Evolutionary conservation across 2,329 filamentous ascomycete species (phyloP).

Genomic region (Fusarium nurragi): DNA sequence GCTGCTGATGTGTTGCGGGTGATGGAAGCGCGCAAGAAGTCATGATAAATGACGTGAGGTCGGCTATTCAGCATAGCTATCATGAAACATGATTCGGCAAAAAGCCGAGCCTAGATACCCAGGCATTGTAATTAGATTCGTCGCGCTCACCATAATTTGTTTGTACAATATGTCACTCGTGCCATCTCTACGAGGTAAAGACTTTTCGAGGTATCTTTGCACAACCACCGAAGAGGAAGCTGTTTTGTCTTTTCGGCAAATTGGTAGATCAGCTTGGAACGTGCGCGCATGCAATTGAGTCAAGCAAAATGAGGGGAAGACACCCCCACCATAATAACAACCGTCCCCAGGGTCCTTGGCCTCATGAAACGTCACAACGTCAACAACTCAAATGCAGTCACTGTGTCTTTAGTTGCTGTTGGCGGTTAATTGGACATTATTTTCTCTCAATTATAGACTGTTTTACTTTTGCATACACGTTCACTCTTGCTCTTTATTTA

Average conservation of each 20-base stretch:
- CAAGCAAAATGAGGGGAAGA: conserved; percentile 33
- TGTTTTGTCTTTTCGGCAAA: conserved; percentile 11
- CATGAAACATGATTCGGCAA: conserved; percentile 23
- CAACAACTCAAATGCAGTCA: conserved; percentile 24
- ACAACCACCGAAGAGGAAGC: conserved; percentile 23
- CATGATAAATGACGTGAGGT: conserved; percentile 28
- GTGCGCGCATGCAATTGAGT: conserved; percentile 5
- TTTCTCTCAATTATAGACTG: not conserved
- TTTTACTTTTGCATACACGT: not conserved
- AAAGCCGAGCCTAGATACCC: conserved; percentile 16
- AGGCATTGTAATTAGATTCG: not conserved
- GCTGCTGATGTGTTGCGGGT: conserved; percentile 82
- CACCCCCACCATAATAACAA: conserved; percentile 36
- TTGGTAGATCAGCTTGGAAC: conserved; percentile 14
- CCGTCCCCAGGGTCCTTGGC: conserved; percentile 13
- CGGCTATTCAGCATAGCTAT: conserved; percentile 2
- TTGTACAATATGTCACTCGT: not conserved
- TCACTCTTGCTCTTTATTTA: not conserved
- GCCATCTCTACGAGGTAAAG: not conserved
- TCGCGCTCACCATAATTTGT: not conserved
- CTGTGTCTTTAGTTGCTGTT: not conserved
- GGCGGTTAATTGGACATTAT: not conserved
- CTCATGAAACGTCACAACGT: conserved; percentile 35
- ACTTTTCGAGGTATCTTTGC: not conserved
- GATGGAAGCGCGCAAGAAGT: conserved; percentile 68